A percentile compares a stretch with the other conserved stretches of the same genome.
These are phyloP conservation scores for Aspergillus sparsus DNA, from an alignment of 495 filamentous ascomycete species.

Conservation along the genomic window DNA sequence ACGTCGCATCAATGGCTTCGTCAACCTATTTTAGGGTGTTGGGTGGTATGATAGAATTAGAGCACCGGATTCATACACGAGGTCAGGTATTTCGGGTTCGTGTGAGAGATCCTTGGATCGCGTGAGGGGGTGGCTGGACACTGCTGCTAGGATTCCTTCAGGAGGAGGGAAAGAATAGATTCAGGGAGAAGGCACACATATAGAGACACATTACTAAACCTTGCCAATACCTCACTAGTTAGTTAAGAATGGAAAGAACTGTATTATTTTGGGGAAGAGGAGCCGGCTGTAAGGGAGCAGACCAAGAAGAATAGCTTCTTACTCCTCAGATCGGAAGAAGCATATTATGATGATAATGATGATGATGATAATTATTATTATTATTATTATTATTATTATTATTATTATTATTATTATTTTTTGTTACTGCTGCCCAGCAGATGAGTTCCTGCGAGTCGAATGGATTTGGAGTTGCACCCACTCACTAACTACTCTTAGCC, in stretches of 20 bases:
- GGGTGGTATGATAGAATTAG: slow-evolving; percentile 7
- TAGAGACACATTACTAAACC: slow-evolving; percentile 1
- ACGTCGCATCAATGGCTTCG: background rate
- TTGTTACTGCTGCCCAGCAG: background rate
- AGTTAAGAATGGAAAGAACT: background rate
- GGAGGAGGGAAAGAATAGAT: slow-evolving; percentile 27
- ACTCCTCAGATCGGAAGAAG: too few species aligned
- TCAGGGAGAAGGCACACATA: slow-evolving; percentile 10
- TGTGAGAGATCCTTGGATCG: slow-evolving; percentile 4
- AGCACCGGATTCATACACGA: slow-evolving; percentile 2
- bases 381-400: too few species aligned
- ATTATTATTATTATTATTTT: background rate
- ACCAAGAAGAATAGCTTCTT: too few species aligned
- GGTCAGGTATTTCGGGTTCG: background rate
- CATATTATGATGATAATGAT: too few species aligned
- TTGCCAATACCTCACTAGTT: background rate
- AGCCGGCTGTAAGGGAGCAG: too few species aligned
- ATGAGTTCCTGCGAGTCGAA: background rate
- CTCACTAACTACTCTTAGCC: background rate
- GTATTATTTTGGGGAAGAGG: too few species aligned
- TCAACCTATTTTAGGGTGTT: background rate
- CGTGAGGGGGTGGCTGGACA: slow-evolving; percentile 30
- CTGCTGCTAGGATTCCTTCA: slow-evolving; percentile 20
- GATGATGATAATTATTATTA: too few species aligned
- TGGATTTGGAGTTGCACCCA: background rate